Base-by-base conservation (phyloP, 129 eudicot genomes). In the Dittrichia graveolens region DNA sequence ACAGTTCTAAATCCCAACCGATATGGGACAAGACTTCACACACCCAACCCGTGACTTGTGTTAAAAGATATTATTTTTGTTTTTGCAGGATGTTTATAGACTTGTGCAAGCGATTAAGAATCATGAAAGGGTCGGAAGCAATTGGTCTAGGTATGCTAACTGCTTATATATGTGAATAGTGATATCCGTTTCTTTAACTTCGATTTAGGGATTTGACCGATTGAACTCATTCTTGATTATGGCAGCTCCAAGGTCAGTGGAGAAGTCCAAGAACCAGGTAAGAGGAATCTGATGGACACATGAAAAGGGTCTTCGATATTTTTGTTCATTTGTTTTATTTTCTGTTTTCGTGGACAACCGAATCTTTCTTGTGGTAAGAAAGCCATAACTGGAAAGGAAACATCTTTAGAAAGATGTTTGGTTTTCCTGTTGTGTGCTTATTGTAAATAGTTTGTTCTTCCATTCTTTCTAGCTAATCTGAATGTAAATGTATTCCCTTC, bases 41-140 rank as follows among this genome's bases (percentile, higher is more conserved):
- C 4, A 15, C 14, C 10, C 7, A 11, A 45, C 34, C 39, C 2
- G 13, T 6, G 9, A 53, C 37, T 60, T 8, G 46, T 53, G 48
- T 45, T 53, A 59, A 58, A 24, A 72, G 34, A 72, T 59, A 38
- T 35, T 50, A 4, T 70, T 70, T 43, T 43, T 35, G 47, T 39
- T 61, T 77, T 45, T 78, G 53, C 79, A 93, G 99, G 74, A 95
- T 95, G 99, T 95, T 95, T 80, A 80, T 75, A 5, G 88, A 85
- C 48, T 80, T 91, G 7, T 95, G 99, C 91, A 90, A 76, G 87
- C 86, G 95, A 61, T 72, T 95, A 77, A 83, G 99, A 86, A 88
- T 95, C 86, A 91, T 88, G 96, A 95, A 85, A 81, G 86, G 99
- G 69, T 88, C 99, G 4, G 97, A 95, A 80, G 99, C 99, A 61